Evolutionary conservation across 2,329 filamentous ascomycete species (phyloP).

Genomic region (Penicillium sumatraense): DNA sequence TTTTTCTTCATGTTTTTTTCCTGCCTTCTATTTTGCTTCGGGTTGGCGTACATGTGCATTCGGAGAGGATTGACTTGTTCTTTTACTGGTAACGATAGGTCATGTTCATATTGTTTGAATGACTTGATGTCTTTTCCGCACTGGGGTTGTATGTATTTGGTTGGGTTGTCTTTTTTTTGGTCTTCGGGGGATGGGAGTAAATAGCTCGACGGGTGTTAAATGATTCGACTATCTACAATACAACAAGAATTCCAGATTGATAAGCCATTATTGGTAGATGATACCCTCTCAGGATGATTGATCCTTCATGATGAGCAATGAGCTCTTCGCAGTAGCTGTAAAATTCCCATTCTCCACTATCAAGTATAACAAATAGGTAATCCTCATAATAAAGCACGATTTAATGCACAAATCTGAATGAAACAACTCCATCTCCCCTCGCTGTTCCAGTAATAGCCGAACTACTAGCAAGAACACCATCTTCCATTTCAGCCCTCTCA

Average conservation of each 20-base stretch:
- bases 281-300: too few species aligned
- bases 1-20: neutral
- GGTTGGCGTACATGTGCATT: constrained; percentile 22
- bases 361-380: too few species aligned
- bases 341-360: too few species aligned
- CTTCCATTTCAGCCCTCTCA: constrained; percentile 10
- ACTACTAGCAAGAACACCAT: constrained; percentile 1
- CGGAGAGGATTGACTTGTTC: constrained; percentile 12
- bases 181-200: constrained; percentile 7
- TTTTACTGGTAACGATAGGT: constrained; percentile 10
- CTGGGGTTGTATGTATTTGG: constrained; percentile 12
- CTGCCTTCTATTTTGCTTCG: neutral
- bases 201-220: constrained; percentile 11
- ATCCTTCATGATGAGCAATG: too few species aligned
- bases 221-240: constrained; percentile 14
- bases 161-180: constrained; percentile 6
- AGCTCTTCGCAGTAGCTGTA: too few species aligned
- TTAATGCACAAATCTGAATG: constrained; percentile 9
- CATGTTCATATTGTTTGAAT: constrained; percentile 23
- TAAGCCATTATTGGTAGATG: neutral
- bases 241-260: constrained; percentile 6
- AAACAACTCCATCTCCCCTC: constrained; percentile 2
- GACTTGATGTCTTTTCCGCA: constrained; percentile 7
- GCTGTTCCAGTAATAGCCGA: constrained; percentile 3
- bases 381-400: neutral